Percentiles rank a stretch among this genome's conserved stretches.
Conservation (phyloP, 768 basidiomycete genomes). For the Chalciporus chontae region DNA sequence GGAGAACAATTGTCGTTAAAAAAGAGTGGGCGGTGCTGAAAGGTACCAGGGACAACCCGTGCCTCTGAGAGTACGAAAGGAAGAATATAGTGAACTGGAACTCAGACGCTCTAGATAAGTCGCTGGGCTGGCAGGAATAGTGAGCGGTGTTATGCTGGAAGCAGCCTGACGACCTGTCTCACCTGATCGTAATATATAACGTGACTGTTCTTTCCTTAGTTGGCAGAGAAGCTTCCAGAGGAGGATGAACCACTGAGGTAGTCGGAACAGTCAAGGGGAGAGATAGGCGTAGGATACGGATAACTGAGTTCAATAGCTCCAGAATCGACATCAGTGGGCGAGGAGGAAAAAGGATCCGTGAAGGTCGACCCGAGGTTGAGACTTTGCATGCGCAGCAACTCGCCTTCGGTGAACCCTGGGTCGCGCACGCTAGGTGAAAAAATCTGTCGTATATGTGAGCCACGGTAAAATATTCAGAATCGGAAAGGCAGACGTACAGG, state of each 20-base stretch:
- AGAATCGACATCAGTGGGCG: background rate
- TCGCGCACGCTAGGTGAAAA: background rate
- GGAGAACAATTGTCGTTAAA: background rate
- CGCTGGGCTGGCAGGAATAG: slow-evolving; percentile 12
- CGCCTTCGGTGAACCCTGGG: slow-evolving; percentile 4
- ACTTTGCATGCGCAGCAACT: slow-evolving; percentile 12
- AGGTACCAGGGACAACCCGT: background rate
- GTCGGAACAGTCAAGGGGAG: slow-evolving; percentile 18
- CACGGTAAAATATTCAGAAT: background rate
- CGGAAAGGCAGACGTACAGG: slow-evolving; percentile 12
- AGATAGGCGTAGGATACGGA: slow-evolving; percentile 6
- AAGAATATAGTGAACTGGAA: background rate
- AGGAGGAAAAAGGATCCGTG: slow-evolving; percentile 22
- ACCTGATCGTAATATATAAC: background rate
- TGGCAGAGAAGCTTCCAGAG: slow-evolving; percentile 3
- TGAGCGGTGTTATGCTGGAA: slow-evolving; percentile 20
- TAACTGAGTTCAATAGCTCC: background rate
- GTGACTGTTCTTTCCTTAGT: background rate
- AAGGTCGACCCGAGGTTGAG: slow-evolving; percentile 18
- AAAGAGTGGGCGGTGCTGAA: background rate
- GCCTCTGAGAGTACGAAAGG: background rate
- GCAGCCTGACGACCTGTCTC: too few species aligned
- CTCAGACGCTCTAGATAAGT: background rate
- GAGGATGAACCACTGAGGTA: slow-evolving; percentile 12
- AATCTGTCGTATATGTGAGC: slow-evolving; percentile 5